Percentiles rank a stretch among this genome's conserved stretches.
These are phyloP conservation scores for Tricholoma furcatifolium DNA, from an alignment of 768 basidiomycete species.

Conservation along the genomic window DNA sequence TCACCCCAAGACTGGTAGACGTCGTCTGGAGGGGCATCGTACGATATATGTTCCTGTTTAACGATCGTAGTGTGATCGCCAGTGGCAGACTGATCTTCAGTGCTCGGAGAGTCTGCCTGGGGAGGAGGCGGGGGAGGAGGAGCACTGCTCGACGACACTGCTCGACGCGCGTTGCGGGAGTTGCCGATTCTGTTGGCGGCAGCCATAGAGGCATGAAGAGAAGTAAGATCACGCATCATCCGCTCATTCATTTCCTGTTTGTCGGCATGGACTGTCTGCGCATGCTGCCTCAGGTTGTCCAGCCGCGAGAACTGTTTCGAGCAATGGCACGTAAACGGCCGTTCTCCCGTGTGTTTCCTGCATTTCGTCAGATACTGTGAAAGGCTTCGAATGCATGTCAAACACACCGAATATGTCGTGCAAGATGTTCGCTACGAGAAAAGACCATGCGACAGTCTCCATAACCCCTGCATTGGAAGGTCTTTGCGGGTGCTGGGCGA, in stretches of 20 bases:
- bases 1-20: background rate
- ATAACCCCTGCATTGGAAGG: conserved; percentile 93
- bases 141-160: background rate
- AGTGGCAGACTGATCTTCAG: background rate
- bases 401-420: conserved; percentile 88
- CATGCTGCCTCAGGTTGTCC: conserved; percentile 96
- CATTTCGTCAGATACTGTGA: conserved; percentile 6
- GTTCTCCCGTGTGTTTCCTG: conserved; percentile 98
- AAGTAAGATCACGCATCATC: conserved; percentile 89
- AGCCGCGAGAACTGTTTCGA: conserved; percentile 93
- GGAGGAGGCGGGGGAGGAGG: background rate
- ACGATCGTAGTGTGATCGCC: conserved; percentile 17
- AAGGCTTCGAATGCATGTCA: background rate
- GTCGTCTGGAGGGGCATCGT: background rate
- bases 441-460: conserved; percentile 98
- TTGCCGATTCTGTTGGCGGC: conserved; percentile 44
- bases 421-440: conserved; percentile 91
- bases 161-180: conserved; percentile 10
- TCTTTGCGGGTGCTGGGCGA: conserved; percentile 85
- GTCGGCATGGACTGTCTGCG: conserved; percentile 96
- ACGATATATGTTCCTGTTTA: conserved; percentile 41
- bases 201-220: conserved; percentile 81
- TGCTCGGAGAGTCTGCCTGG: background rate
- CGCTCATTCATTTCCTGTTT: conserved; percentile 84
- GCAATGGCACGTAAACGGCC: conserved; percentile 96